Evolutionary conservation across 495 filamentous ascomycete genomes (phyloP).

Genomic region (Neurospora pannonica): DNA sequence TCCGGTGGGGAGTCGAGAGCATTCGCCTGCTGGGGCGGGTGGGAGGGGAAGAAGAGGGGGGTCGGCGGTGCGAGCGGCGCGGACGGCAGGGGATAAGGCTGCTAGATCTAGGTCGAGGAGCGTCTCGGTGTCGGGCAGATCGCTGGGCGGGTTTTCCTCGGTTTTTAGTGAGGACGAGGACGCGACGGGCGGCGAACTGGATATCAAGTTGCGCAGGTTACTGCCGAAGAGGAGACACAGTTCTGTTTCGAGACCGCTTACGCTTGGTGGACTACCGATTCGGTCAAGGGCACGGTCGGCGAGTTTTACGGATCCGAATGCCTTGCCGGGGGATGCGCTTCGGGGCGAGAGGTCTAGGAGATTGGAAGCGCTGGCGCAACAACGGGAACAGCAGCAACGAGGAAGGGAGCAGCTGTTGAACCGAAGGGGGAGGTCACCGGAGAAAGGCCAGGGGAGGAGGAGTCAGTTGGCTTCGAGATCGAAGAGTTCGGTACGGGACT

Average conservation of each 20-base stretch:
- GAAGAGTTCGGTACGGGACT: not conserved
- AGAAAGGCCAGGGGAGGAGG: not conserved
- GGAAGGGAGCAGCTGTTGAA: not conserved
- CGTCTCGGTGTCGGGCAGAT: not conserved
- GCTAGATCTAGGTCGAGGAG: not conserved
- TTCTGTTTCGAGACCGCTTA: not conserved
- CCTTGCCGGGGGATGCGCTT: not conserved
- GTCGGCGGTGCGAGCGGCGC: too few species aligned
- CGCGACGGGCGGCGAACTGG: not conserved
- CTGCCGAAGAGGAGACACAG: not conserved
- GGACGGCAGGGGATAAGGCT: not conserved
- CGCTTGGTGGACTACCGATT: not conserved
- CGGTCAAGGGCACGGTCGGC: not conserved
- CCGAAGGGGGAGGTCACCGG: not conserved
- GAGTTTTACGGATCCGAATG: not conserved
- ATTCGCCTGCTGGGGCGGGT: conserved; percentile 3
- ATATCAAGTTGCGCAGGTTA: not conserved
- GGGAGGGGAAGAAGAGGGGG: not conserved
- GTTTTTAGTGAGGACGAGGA: not conserved
- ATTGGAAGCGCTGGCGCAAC: not conserved
- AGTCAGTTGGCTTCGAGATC: not conserved
- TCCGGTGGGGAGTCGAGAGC: not conserved
- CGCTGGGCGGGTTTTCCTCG: not conserved
- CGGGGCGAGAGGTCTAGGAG: not conserved
- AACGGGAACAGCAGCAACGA: not conserved